These are phyloP conservation scores for Mycena venus DNA, from an alignment of 768 basidiomycete species.

Conservation along the genomic window DNA sequence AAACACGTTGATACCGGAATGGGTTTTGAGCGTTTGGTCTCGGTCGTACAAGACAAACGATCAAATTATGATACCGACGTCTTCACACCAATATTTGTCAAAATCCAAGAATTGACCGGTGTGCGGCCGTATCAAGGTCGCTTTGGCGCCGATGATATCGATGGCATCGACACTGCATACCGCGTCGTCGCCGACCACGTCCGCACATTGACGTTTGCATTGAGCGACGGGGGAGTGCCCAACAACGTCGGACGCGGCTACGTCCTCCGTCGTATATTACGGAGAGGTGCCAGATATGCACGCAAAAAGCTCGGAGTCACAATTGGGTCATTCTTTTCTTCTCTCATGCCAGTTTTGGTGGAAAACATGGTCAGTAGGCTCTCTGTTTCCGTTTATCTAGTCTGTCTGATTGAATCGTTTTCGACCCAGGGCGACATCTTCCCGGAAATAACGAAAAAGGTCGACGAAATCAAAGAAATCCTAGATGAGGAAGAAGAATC, in stretches of 20 bases:
- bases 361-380: constrained; percentile 78
- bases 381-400: constrained; percentile 7
- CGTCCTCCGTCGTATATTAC: constrained; percentile 93
- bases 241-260: constrained; percentile 98
- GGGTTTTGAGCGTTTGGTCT: constrained; percentile 98
- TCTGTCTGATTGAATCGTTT: background rate
- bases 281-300: constrained; percentile 95
- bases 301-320: constrained; percentile 94
- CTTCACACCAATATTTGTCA: constrained; percentile 89
- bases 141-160: constrained; percentile 94
- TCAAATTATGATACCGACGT: constrained; percentile 99
- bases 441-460: constrained; percentile 91
- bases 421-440: constrained; percentile 80
- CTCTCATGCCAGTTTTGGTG: constrained; percentile 89
- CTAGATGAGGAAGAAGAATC: constrained; percentile 98
- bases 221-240: constrained; percentile 97
- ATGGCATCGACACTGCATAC: constrained; percentile 98
- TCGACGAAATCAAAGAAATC: constrained; percentile 91
- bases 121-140: constrained; percentile 90
- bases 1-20: constrained; percentile 99
- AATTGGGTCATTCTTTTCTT: constrained; percentile 96
- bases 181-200: constrained; percentile 97
- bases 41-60: constrained; percentile 88
- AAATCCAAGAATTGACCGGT: constrained; percentile 90
- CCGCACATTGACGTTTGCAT: constrained; percentile 93